Conservation (phyloP, 768 basidiomycete genomes). For the Amyloporia xantha region DNA sequence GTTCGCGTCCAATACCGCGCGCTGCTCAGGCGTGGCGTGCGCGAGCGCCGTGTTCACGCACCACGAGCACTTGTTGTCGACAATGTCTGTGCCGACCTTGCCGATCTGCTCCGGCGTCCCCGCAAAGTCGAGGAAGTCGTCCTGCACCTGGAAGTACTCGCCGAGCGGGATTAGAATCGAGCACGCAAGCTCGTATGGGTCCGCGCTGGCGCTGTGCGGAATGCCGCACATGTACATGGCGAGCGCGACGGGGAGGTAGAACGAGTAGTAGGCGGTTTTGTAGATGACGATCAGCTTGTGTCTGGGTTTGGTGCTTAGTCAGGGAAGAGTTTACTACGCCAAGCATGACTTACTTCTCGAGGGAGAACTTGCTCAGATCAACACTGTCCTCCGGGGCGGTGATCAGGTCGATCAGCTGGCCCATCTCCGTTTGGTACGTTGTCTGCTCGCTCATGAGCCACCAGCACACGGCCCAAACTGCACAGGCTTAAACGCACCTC, state of each 20-base stretch:
- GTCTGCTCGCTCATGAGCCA: constrained; percentile 25
- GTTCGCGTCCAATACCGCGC: constrained; percentile 53
- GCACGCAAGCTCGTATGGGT: constrained; percentile 67
- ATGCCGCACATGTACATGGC: constrained; percentile 77
- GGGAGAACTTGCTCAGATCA: constrained; percentile 82
- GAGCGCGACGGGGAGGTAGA: constrained; percentile 96
- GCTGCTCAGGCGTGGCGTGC: constrained; percentile 48
- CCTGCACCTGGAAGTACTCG: constrained; percentile 98
- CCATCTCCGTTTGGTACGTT: constrained; percentile 90
- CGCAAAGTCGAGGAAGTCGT: constrained; percentile 93
- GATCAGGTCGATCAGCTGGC: constrained; percentile 92
- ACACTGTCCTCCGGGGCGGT: constrained; percentile 90
- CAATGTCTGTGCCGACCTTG: constrained; percentile 96
- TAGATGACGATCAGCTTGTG: constrained; percentile 91
- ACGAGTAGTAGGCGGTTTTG: constrained; percentile 97
- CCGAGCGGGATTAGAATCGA: constrained; percentile 87
- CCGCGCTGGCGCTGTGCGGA: constrained; percentile 41
- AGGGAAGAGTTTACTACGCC: background rate
- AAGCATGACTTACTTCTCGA: constrained; percentile 54
- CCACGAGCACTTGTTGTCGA: constrained; percentile 99
- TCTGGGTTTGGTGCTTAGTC: constrained; percentile 33
- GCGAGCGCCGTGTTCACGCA: constrained; percentile 82
- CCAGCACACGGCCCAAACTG: background rate
- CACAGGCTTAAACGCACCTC: no score
- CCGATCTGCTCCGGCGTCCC: constrained; percentile 88